Base-by-base conservation (phyloP, 2,329 filamentous ascomycete species). In the Eurotiales sp. region DNA sequence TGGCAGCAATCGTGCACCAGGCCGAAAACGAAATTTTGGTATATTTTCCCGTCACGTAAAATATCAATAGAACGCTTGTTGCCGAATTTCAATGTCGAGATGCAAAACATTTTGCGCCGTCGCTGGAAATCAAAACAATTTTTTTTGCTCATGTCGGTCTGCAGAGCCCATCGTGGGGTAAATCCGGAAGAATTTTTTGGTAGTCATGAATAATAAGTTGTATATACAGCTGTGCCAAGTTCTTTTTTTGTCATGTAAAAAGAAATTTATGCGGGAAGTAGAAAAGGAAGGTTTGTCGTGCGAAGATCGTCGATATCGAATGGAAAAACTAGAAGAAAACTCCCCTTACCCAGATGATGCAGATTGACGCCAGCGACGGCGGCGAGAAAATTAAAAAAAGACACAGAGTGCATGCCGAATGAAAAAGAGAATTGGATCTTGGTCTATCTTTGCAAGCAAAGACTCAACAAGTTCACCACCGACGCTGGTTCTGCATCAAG, bases 401-500 rank as follows among this genome's bases (percentile, higher is more conserved):
- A 41, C 41, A 54, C 23, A 51, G 22, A 40, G 56, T 61, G 63
- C 59, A 61, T 61, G 65, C 62, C 64, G 46, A 46, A 63, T 60
- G 58, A 65, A 58, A 54, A 56, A 54, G 53, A 54, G 53, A 58
- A 45, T 52, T 53, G 56, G 53, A 55, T 56, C 54, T 55, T 57
- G 56, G 50, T 51, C 58, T 53, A 56, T 27, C 61, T 56, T 58
- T 58, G 34, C 50, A 55, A 47, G 57, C 58, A 37, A 15, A 40
- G n/a, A n/a, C n/a, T n/a, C 22, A n/a, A 30, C 21, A 27, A 37
- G 50, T 54, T 71, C 61, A 73, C 69, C 70, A 72, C 59, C 70
- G 68, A 55, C 69, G 70, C 57, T 72, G 69, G 55, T 65, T 61
- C 75, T 84, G 82, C 77, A 82, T 80, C 74, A 82, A 78, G 66